Evolutionary conservation across 768 basidiomycete genomes (phyloP).

Genomic region (Cystoderma amianthinum): DNA sequence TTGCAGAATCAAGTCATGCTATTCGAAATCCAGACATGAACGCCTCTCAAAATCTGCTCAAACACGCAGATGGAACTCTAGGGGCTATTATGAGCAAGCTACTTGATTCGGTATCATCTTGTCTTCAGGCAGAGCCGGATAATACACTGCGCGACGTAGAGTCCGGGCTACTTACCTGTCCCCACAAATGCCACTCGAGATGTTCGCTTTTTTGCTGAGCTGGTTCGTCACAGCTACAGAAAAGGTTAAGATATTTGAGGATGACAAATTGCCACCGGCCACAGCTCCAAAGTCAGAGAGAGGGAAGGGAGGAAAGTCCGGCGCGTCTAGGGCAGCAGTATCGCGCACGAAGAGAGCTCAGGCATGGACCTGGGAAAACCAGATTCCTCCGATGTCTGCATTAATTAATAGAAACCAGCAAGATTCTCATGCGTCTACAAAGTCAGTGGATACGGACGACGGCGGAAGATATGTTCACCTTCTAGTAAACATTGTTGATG

Average conservation of each 20-base stretch:
- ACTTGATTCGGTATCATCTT: constrained; percentile 82
- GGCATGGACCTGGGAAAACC: constrained; percentile 73
- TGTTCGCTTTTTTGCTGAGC: no score
- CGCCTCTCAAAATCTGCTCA: constrained; percentile 75
- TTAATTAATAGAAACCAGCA: constrained; percentile 72
- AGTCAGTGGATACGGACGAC: constrained; percentile 88
- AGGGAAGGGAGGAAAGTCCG: constrained; percentile 55
- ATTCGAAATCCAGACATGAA: constrained; percentile 66
- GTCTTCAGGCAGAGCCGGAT: constrained; percentile 69
- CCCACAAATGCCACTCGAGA: constrained; percentile 77
- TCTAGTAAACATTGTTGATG: no score
- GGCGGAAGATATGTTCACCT: no score
- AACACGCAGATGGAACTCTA: constrained; percentile 57
- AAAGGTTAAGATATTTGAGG: constrained; percentile 57
- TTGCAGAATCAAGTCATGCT: constrained; percentile 69
- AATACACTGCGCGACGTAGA: constrained; percentile 64
- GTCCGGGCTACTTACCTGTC: constrained; percentile 50
- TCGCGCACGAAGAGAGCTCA: constrained; percentile 37
- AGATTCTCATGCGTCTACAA: constrained; percentile 52
- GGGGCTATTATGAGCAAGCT: constrained; percentile 74
- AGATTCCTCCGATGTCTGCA: constrained; percentile 62
- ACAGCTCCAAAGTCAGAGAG: constrained; percentile 38
- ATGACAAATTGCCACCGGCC: constrained; percentile 37
- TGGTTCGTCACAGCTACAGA: no score
- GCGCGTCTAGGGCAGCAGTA: constrained; percentile 19